Conservation (phyloP, 192 early-diverging fungal species). For the Pilaira anomala region DNA sequence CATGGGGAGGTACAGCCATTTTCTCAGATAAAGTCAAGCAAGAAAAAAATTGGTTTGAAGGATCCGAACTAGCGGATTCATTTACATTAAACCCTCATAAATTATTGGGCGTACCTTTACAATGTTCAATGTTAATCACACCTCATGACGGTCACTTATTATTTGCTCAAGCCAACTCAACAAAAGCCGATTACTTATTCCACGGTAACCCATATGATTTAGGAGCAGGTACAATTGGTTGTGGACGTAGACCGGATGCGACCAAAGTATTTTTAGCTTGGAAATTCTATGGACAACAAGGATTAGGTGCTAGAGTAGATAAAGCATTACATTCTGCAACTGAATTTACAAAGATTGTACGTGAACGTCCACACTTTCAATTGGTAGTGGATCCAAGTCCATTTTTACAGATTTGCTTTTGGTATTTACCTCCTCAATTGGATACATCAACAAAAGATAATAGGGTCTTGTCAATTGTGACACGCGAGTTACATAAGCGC, state of each 20-base stretch:
- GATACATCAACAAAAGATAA: conserved; percentile 36
- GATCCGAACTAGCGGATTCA: conserved; percentile 57
- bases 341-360: conserved; percentile 39
- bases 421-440: conserved; percentile 57
- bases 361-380: conserved; percentile 35
- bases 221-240: conserved; percentile 75
- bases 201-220: conserved; percentile 64
- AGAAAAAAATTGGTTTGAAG: conserved; percentile 43
- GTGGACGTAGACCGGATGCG: conserved; percentile 75
- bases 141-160: conserved; percentile 34
- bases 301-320: conserved; percentile 55
- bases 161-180: conserved; percentile 60
- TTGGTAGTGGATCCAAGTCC: conserved; percentile 41
- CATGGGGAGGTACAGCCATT: conserved; percentile 70
- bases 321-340: conserved; percentile 54
- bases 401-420: conserved; percentile 67
- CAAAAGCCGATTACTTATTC: conserved; percentile 69
- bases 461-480: conserved; percentile 36
- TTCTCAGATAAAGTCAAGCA: conserved; percentile 50
- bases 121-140: conserved; percentile 73
- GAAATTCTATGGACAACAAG: conserved; percentile 67
- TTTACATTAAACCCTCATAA: conserved; percentile 82
- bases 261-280: conserved; percentile 78
- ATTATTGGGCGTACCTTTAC: conserved; percentile 72
- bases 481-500: conserved; percentile 42